Base-by-base conservation (phyloP, 73 alveolate species). In the Effrenium voratum region DNA sequence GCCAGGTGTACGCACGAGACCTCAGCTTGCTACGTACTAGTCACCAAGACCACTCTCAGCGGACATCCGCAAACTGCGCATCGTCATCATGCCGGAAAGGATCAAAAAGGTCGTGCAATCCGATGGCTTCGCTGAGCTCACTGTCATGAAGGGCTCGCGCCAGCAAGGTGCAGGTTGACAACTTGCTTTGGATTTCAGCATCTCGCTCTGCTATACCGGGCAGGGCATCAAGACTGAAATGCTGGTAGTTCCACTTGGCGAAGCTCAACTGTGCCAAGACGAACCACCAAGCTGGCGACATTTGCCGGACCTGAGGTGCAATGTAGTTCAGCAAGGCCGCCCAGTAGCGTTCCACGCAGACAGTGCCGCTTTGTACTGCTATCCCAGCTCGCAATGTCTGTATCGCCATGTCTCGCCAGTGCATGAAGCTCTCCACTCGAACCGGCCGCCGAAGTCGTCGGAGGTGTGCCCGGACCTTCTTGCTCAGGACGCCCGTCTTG, bases 401-500 rank as follows among this genome's bases (percentile, higher is more conserved):
- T 13, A 52, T 10, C 10, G 66, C 66, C 19, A 19, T 19, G 28
- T 52, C 66, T 52, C 19, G 10, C 66, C 66, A 52, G 28, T 13
- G 10, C 66, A 52, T 52, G 28, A 52, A 13, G 66, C 66, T 52
- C 19, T 52, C 66, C 28, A 52, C 66, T 10, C 66, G 66, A 10
- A 52, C 10, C 28, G 66, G 66, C 66, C 66, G 66, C 19, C 66
- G 66, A 10, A 52, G 19, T n/a, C 41, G 5, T 36, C 41, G 36
- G 86, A 75, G 41, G 86, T 75, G 86, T 36, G 86, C 86, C 28
- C 66, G 66, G 28, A 63, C 76, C 76, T 63, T 63, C 38, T 63
- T 63, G 76, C 38, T 63, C 40, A 63, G 32, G 41, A 63, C 76
- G 26, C 8, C 38, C 40, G 41, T 36, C 41, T 28, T 63, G 32